Base-by-base conservation (phyloP, 1,284 basidiomycete species). In the Takashimella tepidaria region DNA sequence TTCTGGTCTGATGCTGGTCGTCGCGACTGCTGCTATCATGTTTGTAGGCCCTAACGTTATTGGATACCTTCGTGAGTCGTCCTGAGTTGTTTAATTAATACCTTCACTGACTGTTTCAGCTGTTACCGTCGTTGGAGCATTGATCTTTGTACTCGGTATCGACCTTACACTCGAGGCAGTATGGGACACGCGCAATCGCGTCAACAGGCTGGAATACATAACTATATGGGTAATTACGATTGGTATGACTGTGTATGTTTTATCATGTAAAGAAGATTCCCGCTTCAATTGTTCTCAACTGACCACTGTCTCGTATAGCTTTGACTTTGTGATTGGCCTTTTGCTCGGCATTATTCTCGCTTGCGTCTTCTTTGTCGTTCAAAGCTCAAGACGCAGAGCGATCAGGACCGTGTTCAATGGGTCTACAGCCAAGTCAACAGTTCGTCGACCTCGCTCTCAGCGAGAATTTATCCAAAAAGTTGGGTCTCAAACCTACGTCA, bases 351-450 rank as follows among this genome's bases (percentile, higher is more conserved):
- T 97, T 66, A 78, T 95, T 53, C 84, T 92, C 52, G 91, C 90
- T 59, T 96, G 89, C 69, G 83, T 96, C 73, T 97, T 97, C 79
- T 98, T 98, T 68, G 96, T 98, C 21, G 82, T 98, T 2, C 91
- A 96, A 67, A 95, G 88, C 61, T 93, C 91, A 0, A 85, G 86
- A 59, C 75, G 89, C 19, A 77, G 82, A 44, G 89, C 92, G 54
- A 92, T 98, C 55, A 82, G 93, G 16, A 81, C 85, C 0, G 78
- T 88, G 21, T 86, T 89, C 70, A 86, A 83, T 5, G 90, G 89
- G 1, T 83, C 89, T 51, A 82, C 85, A 0, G 84, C 86, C 1
- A 85, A 92, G 73, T 96, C 92, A 5, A 92, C 93, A 1, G 95
- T 98, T 1, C 84, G 95, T 4, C 80, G 95, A 40, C 95, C 93